A percentile compares a stretch with the other conserved stretches of the same genome.
Conservation (phyloP, 164 flowering plant genomes). For the Kalanchoe fedtschenkoi region DNA sequence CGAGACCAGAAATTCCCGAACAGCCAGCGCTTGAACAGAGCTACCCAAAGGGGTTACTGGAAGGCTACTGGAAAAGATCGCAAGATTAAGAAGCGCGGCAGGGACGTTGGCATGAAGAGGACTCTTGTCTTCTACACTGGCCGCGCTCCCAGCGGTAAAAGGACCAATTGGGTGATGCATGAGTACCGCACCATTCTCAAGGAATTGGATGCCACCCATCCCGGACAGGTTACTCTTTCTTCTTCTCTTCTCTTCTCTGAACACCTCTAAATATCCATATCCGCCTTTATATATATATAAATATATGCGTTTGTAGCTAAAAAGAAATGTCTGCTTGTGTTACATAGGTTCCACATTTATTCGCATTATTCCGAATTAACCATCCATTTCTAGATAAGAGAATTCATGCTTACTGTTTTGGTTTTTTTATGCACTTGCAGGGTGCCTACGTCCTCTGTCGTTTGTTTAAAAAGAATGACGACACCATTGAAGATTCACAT, state of each 20-base stretch:
- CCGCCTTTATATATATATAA: no score
- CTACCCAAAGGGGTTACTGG: conserved; percentile 67
- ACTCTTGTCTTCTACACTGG: conserved; percentile 65
- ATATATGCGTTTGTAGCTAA: no score
- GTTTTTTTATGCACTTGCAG: conserved; percentile 23
- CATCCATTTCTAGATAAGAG: not conserved
- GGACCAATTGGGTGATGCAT: conserved; percentile 68
- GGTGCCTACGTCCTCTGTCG: conserved; percentile 64
- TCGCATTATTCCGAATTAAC: not conserved
- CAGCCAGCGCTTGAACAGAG: conserved; percentile 55
- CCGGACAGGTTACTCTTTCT: conserved; percentile 41
- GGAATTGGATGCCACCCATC: conserved; percentile 46
- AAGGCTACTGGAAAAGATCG: conserved; percentile 78
- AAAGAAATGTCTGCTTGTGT: no score
- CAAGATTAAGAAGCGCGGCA: conserved; percentile 25
- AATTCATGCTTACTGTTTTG: not conserved
- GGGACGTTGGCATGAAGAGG: conserved; percentile 54
- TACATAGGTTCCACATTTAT: no score
- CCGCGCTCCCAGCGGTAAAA: conserved; percentile 56
- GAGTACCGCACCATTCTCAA: conserved; percentile 51
- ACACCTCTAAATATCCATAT: no score
- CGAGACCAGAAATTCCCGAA: conserved; percentile 65
- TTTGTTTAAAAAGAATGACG: conserved; percentile 52
- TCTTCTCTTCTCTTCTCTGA: no score
- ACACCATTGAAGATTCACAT: conserved; percentile 26